Percentiles rank a stretch among this genome's conserved stretches.
Conservation (phyloP, 1,284 basidiomycete species). For the Vanrija sp. region DNA sequence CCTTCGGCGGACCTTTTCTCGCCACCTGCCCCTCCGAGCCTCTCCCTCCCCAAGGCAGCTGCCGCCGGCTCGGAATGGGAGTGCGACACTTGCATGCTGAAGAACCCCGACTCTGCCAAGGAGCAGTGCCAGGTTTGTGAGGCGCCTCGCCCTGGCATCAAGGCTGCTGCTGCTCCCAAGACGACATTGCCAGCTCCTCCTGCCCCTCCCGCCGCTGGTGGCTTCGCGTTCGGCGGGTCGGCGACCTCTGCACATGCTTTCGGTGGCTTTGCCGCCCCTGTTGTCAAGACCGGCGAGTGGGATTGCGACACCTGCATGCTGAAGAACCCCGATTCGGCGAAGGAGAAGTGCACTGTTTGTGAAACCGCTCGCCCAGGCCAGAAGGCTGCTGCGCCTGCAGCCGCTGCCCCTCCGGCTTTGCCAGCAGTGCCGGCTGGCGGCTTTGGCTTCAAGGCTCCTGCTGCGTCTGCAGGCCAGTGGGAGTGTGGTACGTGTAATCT, state of each 20-base stretch:
- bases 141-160: slow-evolving; percentile 35
- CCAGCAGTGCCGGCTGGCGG: slow-evolving; percentile 7
- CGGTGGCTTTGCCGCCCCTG: background rate
- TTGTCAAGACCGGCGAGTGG: slow-evolving; percentile 42
- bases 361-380: slow-evolving; percentile 48
- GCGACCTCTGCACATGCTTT: slow-evolving; percentile 1
- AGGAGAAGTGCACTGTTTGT: slow-evolving; percentile 56
- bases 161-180: background rate
- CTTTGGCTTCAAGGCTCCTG: background rate
- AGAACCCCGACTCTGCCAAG: slow-evolving; percentile 50
- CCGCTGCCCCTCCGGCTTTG: slow-evolving; percentile 1
- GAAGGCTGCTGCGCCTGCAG: slow-evolving; percentile 1
- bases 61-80: slow-evolving; percentile 42
- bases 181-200: background rate
- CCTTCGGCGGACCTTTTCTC: background rate
- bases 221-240: slow-evolving; percentile 2
- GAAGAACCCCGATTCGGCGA: slow-evolving; percentile 51
- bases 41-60: background rate
- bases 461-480: slow-evolving; percentile 47
- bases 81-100: slow-evolving; percentile 51
- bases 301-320: slow-evolving; percentile 54
- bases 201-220: slow-evolving; percentile 1
- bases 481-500: slow-evolving; percentile 53
- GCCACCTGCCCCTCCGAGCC: background rate
- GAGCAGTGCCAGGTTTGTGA: slow-evolving; percentile 57